Base-by-base conservation (phyloP, 2,329 filamentous ascomycete species). In the Cladobotryum protrusum region DNA sequence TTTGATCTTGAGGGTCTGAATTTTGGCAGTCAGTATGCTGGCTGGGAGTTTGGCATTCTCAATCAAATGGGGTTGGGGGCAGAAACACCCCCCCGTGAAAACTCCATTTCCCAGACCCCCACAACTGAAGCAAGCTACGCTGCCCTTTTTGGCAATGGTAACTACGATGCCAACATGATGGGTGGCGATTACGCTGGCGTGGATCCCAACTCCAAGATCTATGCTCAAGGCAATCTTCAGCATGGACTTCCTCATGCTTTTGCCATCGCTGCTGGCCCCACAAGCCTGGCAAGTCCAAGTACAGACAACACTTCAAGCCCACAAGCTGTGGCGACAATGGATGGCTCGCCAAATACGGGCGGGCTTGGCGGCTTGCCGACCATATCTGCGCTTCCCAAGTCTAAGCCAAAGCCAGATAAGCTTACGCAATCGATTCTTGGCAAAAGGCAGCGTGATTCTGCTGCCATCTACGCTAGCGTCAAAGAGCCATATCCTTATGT, bases 1-100 rank as follows among this genome's bases (percentile, higher is more conserved):
- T 96, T 97, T 67, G 91, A 97, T 65, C 81, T 96, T 11, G 90
- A 95, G 49, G 90, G 89, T 52, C 79, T 96, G 65, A 71, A 72
- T 50, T 99, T 97, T 67, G 91, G 90, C 49, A 97, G 93, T 64
- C 89, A 95, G 56, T 99, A 97, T 63, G 92, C 91, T 53, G 92
- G 91, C 15, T 78, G 96, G 67, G 93, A 97, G 67, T 96, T 97
- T 66, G 87, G 90, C 48, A 96, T 97, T 81, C 80, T 99, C 0
- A 90, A 89, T 24, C 92, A 97, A 66, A 95, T 99, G 87, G 89
- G 89, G 5, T 56, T 70, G 12, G 52, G 88, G 13, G 86, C 83
- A n/a, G 88, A 93, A 59, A 87, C 83, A 14, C 83, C 86, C 6
- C 81, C 86, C 5, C 82, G 82, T 48, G 88, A 93, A 68, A 78